These are phyloP conservation scores for Eucalyptus pauciflora DNA, from an alignment of 345 rosid genomes.

Conservation along the genomic window DNA sequence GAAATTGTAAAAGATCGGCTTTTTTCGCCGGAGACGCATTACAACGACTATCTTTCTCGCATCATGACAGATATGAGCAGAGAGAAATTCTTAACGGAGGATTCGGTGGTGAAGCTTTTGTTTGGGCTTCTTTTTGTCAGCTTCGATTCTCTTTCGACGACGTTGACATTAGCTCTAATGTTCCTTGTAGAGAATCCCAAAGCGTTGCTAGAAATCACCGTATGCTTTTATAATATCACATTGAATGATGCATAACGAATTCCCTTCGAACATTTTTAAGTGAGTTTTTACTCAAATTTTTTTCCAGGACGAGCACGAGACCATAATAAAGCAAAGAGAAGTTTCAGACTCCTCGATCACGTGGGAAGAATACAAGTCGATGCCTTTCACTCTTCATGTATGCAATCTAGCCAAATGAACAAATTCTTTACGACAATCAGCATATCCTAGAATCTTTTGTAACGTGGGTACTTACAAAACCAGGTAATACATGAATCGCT, in stretches of 20 bases:
- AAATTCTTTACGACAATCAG: background rate
- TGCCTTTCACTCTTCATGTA: background rate
- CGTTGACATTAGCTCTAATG: slow-evolving; percentile 1
- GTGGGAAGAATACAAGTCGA: background rate
- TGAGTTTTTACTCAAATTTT: background rate
- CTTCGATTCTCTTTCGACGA: background rate
- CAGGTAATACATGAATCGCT: background rate
- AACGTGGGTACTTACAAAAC: background rate
- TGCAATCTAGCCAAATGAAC: background rate
- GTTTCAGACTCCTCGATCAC: background rate
- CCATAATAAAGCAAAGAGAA: background rate
- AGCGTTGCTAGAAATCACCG: slow-evolving; percentile 11
- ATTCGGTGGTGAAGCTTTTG: background rate
- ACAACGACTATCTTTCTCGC: slow-evolving; percentile 2
- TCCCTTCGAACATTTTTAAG: background rate
- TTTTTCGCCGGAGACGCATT: background rate
- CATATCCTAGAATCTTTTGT: background rate
- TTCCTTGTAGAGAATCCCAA: slow-evolving; percentile 11
- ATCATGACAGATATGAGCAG: slow-evolving; percentile 1
- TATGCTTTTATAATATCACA: background rate
- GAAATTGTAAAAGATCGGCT: background rate
- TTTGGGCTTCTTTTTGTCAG: background rate
- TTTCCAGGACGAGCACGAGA: background rate
- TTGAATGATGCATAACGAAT: background rate
- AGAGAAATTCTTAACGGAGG: slow-evolving; percentile 13